Evolutionary conservation across 2,329 filamentous ascomycete genomes (phyloP).

Genomic region (Paraphoma chrysanthemicola): DNA sequence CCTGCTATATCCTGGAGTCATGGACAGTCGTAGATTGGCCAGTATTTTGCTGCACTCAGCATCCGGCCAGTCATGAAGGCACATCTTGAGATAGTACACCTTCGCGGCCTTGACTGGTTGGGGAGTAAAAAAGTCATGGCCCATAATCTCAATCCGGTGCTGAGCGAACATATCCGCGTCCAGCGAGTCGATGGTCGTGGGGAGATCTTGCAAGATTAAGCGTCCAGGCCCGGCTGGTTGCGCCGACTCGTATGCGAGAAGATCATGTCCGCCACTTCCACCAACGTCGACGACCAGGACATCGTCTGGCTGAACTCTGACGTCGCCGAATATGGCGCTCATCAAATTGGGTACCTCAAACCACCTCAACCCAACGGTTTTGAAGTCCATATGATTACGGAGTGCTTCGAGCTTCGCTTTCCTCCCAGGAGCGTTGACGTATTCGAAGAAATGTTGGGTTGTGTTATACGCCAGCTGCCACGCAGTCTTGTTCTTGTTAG

Average conservation of each 20-base stretch:
- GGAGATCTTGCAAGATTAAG: conserved; percentile 58
- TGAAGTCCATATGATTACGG: neutral
- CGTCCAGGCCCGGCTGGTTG: conserved; percentile 50
- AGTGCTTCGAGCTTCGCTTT: neutral
- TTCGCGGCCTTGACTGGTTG: conserved; percentile 52
- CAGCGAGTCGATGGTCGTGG: neutral
- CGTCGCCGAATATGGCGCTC: neutral
- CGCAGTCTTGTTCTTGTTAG: neutral
- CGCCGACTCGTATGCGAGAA: neutral
- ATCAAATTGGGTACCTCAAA: neutral
- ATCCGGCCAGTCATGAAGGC: conserved; percentile 35
- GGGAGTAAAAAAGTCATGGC: conserved; percentile 56
- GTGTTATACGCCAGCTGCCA: neutral
- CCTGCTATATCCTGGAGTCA: conserved; percentile 24
- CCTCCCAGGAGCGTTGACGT: neutral
- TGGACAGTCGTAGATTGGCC: conserved; percentile 10
- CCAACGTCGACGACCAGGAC: neutral
- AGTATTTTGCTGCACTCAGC: conserved; percentile 22
- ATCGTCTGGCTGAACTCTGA: neutral
- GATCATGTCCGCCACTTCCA: neutral
- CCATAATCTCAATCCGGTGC: conserved; percentile 20
- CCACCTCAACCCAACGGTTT: neutral
- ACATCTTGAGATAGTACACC: conserved; percentile 25
- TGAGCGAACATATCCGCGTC: conserved; percentile 39
- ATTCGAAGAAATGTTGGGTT: neutral